phyloP scores from a whole-genome alignment of 1,139 yeast species.

The Hansenula sp. region DNA sequence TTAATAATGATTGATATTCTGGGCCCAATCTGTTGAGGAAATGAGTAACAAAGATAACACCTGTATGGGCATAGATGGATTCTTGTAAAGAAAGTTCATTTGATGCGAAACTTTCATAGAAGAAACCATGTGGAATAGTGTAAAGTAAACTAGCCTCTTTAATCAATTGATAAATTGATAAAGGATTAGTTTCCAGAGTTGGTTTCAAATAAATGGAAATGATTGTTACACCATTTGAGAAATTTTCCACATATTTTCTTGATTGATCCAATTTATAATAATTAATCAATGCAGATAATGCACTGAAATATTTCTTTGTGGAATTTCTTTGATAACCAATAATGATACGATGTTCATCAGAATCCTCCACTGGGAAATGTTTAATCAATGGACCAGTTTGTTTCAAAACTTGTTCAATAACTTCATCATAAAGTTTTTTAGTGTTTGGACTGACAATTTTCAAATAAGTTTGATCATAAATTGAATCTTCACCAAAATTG shows the following conservation, averaged over 20 bases:
- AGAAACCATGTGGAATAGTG: conserved; percentile 85
- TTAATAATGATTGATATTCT: conserved; percentile 70
- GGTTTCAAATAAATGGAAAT: conserved; percentile 83
- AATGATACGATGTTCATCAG: conserved; percentile 77
- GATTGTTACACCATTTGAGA: conserved; percentile 82
- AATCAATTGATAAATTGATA: conserved; percentile 84
- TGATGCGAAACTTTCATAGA: conserved; percentile 67
- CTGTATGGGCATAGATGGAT: conserved; percentile 90
- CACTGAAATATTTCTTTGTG: conserved; percentile 84
- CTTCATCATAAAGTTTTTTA: conserved; percentile 66
- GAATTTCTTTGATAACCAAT: conserved; percentile 86
- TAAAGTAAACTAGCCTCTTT: conserved; percentile 92
- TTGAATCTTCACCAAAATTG: conserved; percentile 55
- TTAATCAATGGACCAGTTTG: conserved; percentile 94
- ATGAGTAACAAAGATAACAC: conserved; percentile 88
- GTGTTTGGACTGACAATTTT: conserved; percentile 80
- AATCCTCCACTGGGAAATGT: conserved; percentile 74
- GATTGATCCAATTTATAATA: conserved; percentile 85
- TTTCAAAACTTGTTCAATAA: conserved; percentile 63
- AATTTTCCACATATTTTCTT: conserved; percentile 91
- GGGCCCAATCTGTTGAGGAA: conserved; percentile 92
- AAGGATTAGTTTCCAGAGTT: conserved; percentile 32
- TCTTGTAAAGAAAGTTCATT: conserved; percentile 90
- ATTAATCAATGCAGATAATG: conserved; percentile 81
- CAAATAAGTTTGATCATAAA: conserved; percentile 78